Evolutionary conservation across 2,329 filamentous ascomycete species (phyloP), one percentile per base, ranked within the genome.

Genomic region (Colletotrichum abscissum): DNA sequence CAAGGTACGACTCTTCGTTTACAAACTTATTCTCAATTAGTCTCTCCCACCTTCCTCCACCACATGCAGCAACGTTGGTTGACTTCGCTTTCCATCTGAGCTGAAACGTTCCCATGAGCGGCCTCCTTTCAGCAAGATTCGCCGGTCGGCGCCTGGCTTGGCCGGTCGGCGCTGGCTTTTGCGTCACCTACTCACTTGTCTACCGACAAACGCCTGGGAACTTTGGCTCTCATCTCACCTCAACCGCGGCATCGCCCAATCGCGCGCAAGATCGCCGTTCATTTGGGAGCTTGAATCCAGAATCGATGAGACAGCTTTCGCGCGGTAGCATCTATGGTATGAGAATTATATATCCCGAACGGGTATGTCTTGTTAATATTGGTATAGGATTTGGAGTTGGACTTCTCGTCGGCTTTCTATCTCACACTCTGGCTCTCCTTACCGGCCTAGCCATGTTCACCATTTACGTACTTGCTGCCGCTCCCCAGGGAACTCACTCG

Each of bases 351-450:
- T 11, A 35, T 35, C 11, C 33, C 33, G 11, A 35, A 11, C 33
- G 33, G 33, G 33, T 9, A 35, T 35, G 5, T 12, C 33, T 35
- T 46, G 33, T 49, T 68, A 22, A 70, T 60, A 38, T 14, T 35
- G 46, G 12, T n/a, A 28, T 16, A 92, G 91, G 92, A 22, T 89
- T 93, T 68, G 77, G 88, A n/a, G 82, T 88, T 3, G 93, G 93
- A 1, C 77, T 95, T 38, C 83, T 92, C 0, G 87, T 95, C 30
- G 91, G 91, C 72, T 84, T 92, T 19, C 94, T 95, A 80, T 94
- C 92, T 9, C 90, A 90, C 79, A 90, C 92, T 1, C 83, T 95
- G 60, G 92, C 92, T 1, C 78, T 95, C 19, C 80, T 95, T 24
- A 83, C 93, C 24, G 93, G 93, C 0, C 78, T 94, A 14, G 82